Percentiles rank a stretch among this genome's conserved stretches.
Conservation (phyloP, 768 basidiomycete species). For the Hericium erinaceus region DNA sequence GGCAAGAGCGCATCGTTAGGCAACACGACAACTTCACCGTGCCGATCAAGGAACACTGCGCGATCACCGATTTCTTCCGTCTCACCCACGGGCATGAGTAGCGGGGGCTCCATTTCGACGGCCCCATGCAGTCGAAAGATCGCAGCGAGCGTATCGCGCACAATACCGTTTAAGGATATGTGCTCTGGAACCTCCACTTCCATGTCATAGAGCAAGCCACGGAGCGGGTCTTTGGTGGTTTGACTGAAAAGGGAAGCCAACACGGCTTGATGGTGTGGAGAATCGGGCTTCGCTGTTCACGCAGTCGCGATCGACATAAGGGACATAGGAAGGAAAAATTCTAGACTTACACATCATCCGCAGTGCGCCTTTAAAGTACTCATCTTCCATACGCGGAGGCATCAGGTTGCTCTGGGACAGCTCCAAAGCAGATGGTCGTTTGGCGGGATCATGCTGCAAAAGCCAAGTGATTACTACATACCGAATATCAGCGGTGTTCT, state of each 20-base stretch:
- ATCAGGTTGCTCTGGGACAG: constrained; percentile 71
- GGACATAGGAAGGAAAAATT: background rate
- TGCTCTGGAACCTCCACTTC: constrained; percentile 63
- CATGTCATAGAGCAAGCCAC: constrained; percentile 66
- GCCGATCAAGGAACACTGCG: constrained; percentile 70
- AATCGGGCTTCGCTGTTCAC: constrained; percentile 61
- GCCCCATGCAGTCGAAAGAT: constrained; percentile 89
- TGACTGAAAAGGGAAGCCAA: constrained; percentile 73
- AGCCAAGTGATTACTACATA: constrained; percentile 68
- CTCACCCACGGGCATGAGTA: constrained; percentile 68
- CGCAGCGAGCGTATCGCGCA: constrained; percentile 64
- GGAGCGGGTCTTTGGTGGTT: constrained; percentile 44
- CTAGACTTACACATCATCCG: constrained; percentile 56
- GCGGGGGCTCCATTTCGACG: constrained; percentile 74
- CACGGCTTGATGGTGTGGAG: constrained; percentile 71
- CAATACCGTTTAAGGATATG: constrained; percentile 60
- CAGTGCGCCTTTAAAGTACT: constrained; percentile 75
- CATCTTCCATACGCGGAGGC: constrained; percentile 72
- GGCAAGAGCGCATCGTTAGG: constrained; percentile 66
- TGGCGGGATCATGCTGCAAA: constrained; percentile 70
- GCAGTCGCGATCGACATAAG: background rate
- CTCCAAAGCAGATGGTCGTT: constrained; percentile 75
- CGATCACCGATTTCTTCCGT: constrained; percentile 54
- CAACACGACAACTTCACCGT: constrained; percentile 66
- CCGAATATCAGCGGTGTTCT: background rate